These are phyloP conservation scores for Isatis tinctoria DNA, from an alignment of 345 rosid genomes.

Conservation along the genomic window DNA sequence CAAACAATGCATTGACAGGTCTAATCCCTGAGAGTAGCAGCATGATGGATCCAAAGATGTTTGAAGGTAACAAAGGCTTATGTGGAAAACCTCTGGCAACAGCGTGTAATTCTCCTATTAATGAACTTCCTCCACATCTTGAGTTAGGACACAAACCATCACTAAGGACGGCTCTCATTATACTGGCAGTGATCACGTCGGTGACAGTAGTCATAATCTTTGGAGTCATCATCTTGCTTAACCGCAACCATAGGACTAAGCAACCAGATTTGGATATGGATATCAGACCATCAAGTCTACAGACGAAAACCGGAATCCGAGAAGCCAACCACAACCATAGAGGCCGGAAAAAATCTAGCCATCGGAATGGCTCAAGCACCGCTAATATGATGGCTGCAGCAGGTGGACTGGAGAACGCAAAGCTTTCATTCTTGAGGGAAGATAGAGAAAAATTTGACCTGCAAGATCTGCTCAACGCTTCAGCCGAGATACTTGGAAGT, in stretches of 20 bases:
- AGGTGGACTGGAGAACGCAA: no score
- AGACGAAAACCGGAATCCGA: slow-evolving; percentile 39
- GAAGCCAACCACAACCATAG: slow-evolving; percentile 22
- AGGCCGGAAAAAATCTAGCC: background rate
- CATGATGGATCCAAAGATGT: slow-evolving; percentile 33
- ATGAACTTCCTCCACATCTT: no score
- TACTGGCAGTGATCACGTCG: slow-evolving; percentile 14
- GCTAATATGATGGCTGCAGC: no score
- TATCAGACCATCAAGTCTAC: slow-evolving; percentile 45
- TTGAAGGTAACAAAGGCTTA: slow-evolving; percentile 64
- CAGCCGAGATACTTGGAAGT: slow-evolving; percentile 89
- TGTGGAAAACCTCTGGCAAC: slow-evolving; percentile 56
- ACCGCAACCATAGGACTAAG: slow-evolving; percentile 1
- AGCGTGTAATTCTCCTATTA: slow-evolving; percentile 18
- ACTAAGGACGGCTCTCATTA: background rate
- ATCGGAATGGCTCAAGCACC: background rate
- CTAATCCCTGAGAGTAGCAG: slow-evolving; percentile 49
- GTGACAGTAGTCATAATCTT: slow-evolving; percentile 16
- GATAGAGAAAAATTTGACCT: slow-evolving; percentile 65
- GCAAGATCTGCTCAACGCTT: slow-evolving; percentile 71
- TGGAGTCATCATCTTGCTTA: background rate
- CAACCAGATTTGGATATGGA: slow-evolving; percentile 26
- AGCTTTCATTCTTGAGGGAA: slow-evolving; percentile 61
- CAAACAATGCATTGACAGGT: slow-evolving; percentile 59
- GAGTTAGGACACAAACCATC: no score